Base-by-base conservation (phyloP, 2,329 filamentous ascomycete genomes). In the Hyphodiscus sp. region DNA sequence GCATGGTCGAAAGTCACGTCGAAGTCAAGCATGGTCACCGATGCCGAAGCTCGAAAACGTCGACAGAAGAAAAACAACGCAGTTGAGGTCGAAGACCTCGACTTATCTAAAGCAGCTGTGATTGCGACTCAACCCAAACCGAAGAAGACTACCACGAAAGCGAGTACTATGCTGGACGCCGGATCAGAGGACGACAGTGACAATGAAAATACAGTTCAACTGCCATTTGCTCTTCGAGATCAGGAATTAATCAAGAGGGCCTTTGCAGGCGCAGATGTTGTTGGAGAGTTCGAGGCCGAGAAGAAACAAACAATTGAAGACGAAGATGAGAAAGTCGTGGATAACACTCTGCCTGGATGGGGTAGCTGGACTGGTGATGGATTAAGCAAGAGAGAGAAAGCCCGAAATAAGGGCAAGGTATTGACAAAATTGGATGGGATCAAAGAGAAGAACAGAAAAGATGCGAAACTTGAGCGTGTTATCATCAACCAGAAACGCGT, bases 281-380 rank as follows among this genome's bases (percentile, higher is more conserved):
- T 87, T 9, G 81, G 81, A 45, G 85, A 91, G 41, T 99, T 97
- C 67, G 81, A 82, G 53, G 78, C 78, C 41, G 91, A 97, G 67
- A 97, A 97, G 73, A 78, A 77, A 16, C 81, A 82, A 48, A 75
- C 81, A 1, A 81, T 83, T 18, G 78, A 81, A 29, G 87, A 89
- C 18, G 91, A 96, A 69, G 90, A 87, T 61, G 88, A 95, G 66
- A 87, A 94, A 70, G 75, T 89, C 52, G 73, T 91, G 29, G 90
- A 92, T 68, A 87, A 86, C 60, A 87, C 88, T n/a, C 78, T 99
- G 6, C 91, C 91, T 0, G 94, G 94, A 45, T 99, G 94, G 94
- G 94, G 94, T 60, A 85, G 79, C 65, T 96, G 94, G 94, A 81
- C 87, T 5, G 94, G 94, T 58, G 83, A 87, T 16, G 92, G 91